Percentiles rank a stretch among this genome's conserved stretches.
phyloP scores from a whole-genome alignment of 306 rosid species.

The Medicago ruthenica region DNA sequence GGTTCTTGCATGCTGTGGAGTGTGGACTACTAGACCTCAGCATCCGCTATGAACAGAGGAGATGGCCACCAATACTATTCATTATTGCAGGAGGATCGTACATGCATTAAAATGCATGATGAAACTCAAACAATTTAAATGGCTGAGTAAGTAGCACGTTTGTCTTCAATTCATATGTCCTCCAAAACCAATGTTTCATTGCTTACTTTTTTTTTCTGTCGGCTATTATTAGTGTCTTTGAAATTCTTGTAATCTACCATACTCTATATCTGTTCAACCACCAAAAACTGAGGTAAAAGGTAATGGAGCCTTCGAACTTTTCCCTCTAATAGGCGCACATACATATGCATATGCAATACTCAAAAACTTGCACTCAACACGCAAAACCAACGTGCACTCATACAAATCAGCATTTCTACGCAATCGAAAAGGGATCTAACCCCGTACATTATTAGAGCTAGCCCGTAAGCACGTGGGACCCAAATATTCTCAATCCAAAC shows the following conservation, averaged over 20 bases:
- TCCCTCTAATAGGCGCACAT: conserved; percentile 36
- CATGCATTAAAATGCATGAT: no score
- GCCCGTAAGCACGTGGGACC: conserved; percentile 38
- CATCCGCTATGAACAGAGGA: no score
- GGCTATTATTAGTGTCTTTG: not conserved
- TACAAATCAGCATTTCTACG: conserved; percentile 37
- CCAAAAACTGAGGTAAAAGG: conserved; percentile 56
- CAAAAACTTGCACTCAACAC: conserved; percentile 71
- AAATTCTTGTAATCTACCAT: conserved; percentile 5
- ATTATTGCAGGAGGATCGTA: no score
- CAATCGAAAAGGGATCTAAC: conserved; percentile 10
- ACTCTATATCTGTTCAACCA: conserved; percentile 12
- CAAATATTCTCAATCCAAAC: conserved; percentile 46
- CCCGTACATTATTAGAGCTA: not conserved
- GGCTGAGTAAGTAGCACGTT: no score
- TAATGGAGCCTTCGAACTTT: conserved; percentile 44
- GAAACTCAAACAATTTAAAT: no score
- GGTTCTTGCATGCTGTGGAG: conserved; percentile 36
- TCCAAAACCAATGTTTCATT: no score
- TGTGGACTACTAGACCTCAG: not conserved
- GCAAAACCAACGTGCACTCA: conserved; percentile 84
- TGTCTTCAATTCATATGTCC: no score
- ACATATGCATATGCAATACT: conserved; percentile 54
- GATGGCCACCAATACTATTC: no score
- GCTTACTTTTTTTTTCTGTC: no score